These are phyloP conservation scores for Pterula multifida DNA, from an alignment of 1,284 basidiomycete genomes.

Conservation along the genomic window DNA sequence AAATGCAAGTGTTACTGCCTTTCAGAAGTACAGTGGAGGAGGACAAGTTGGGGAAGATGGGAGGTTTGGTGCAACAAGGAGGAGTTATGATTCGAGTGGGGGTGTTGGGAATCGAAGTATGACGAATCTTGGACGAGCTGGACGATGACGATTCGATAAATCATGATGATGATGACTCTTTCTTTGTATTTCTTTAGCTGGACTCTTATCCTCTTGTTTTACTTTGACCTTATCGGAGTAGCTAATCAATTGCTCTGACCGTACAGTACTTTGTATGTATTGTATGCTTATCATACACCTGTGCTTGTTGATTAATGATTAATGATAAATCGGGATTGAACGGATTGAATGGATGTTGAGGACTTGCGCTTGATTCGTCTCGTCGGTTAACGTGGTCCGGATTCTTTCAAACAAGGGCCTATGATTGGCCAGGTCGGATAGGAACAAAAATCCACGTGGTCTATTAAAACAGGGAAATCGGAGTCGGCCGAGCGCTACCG, in stretches of 20 bases:
- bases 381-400: too few relatives aligned
- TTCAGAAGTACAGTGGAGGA: conserved; percentile 14
- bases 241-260: too few relatives aligned
- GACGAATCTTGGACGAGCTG: conserved; percentile 22
- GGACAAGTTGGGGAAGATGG: conserved; percentile 26
- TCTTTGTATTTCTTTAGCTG: not conserved
- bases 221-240: too few relatives aligned
- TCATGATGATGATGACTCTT: not conserved
- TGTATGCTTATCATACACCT: too few relatives aligned
- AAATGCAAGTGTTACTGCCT: conserved; percentile 28
- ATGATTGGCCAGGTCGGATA: not conserved
- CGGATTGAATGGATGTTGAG: too few relatives aligned
- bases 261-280: too few relatives aligned
- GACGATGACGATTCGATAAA: not conserved
- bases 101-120: conserved; percentile 30
- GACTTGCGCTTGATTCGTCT: too few relatives aligned
- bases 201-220: too few relatives aligned
- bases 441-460: not conserved
- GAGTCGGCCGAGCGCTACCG: not conserved
- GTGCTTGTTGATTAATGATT: too few relatives aligned
- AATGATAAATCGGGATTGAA: too few relatives aligned
- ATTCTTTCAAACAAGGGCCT: not conserved
- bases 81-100: conserved; percentile 30
- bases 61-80: conserved; percentile 20
- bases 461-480: not conserved